Percentiles rank a stretch among this genome's conserved stretches.
phyloP scores from a whole-genome alignment of 2,329 filamentous ascomycete species.

The Fusarium graminum region DNA sequence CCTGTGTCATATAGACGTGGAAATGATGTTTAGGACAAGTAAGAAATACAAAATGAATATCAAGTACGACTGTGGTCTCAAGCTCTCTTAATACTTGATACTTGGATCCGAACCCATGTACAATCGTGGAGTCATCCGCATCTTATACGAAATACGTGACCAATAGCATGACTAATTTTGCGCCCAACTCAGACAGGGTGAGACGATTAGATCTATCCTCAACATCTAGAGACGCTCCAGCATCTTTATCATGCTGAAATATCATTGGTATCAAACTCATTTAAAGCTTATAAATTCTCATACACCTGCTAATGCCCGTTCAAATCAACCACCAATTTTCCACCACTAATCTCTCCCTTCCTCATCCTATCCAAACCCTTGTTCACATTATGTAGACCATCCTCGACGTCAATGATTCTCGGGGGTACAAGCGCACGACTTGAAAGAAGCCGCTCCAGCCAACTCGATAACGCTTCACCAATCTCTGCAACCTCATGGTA shows the following conservation, averaged over 20 bases:
- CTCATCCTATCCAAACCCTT: constrained; percentile 74
- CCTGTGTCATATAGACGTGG: not conserved
- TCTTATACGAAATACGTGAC: constrained; percentile 19
- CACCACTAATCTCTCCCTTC: constrained; percentile 74
- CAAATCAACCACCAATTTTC: constrained; percentile 66
- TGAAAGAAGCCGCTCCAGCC: constrained; percentile 76
- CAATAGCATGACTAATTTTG: constrained; percentile 3
- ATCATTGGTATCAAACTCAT: not conserved
- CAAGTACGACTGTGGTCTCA: not conserved
- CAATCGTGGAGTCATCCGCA: not conserved
- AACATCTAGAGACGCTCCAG: no score
- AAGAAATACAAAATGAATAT: not conserved
- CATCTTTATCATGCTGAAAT: no score
- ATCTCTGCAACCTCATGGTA: constrained; percentile 77
- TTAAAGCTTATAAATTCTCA: no score
- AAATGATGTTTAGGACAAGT: not conserved
- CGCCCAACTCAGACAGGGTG: not conserved
- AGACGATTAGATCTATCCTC: not conserved
- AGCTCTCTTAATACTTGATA: not conserved
- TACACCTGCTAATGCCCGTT: not conserved
- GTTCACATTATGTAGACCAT: constrained; percentile 76
- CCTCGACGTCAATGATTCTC: constrained; percentile 73
- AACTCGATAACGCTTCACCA: constrained; percentile 72
- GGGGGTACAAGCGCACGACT: constrained; percentile 68
- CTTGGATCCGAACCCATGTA: not conserved